Conservation (phyloP, 2,329 filamentous ascomycete species). For the Stemphylium vesicarium region DNA sequence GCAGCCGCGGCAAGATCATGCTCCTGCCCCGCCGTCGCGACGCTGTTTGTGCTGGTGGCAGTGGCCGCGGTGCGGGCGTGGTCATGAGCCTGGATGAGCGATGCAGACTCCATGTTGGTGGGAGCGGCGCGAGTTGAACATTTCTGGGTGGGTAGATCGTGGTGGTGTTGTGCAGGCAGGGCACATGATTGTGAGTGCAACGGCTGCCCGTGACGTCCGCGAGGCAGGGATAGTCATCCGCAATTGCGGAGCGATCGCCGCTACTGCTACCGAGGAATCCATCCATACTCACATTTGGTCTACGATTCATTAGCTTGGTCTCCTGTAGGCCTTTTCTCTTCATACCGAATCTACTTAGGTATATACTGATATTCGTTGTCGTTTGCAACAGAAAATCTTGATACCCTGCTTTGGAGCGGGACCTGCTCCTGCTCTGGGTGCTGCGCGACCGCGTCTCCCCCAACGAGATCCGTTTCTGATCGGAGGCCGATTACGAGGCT, state of each 20-base stretch:
- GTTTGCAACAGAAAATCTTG: no score
- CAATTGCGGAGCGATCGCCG: constrained; percentile 11
- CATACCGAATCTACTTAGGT: no score
- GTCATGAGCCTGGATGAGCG: constrained; percentile 79
- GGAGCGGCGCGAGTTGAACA: constrained; percentile 1
- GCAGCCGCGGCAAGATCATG: constrained; percentile 88
- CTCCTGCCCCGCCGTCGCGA: constrained; percentile 82
- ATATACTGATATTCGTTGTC: no score
- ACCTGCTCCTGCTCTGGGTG: no score
- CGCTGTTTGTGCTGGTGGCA: constrained; percentile 71
- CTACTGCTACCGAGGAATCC: background rate
- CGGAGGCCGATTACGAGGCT: no score
- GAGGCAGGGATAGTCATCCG: constrained; percentile 8
- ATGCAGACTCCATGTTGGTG: constrained; percentile 69
- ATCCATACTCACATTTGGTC: no score
- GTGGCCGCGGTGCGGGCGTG: constrained; percentile 84
- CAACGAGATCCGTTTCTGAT: no score
- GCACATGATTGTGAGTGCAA: constrained; percentile 5
- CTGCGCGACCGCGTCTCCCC: no score
- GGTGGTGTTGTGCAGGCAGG: background rate
- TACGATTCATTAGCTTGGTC: no score
- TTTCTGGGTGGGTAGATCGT: constrained; percentile 4
- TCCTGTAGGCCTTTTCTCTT: no score
- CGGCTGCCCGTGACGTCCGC: background rate
- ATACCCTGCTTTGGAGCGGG: no score